Evolutionary conservation across 495 filamentous ascomycete species (phyloP), one percentile per base, ranked within the genome.

Genomic region (Cercophora sp.): DNA sequence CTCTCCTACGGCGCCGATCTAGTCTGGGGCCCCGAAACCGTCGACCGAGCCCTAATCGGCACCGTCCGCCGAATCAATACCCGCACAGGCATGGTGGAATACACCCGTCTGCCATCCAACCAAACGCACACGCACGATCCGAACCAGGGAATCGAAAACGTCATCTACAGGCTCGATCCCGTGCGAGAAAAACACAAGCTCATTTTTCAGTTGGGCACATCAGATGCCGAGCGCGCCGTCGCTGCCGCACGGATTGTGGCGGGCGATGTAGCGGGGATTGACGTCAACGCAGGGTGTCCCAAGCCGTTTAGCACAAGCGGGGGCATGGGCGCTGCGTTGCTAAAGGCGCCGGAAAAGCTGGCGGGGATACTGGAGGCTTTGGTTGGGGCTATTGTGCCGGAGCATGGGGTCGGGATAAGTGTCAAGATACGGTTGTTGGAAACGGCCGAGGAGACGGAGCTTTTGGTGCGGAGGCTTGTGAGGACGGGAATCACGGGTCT

Each of bases 21-120:
- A 11, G 93, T 97, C 52, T 98, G 92, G 93, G 92, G 91, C 8
- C 93, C 93, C 5, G 93, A 98, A 70, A 96, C 89, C 1, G 85
- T 98, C 54, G 93, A 97, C 66, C 82, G 80, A 62, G 80, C 91
- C 36, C 80, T 98, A 58, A 94, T 96, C 61, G 94, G 93, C 51
- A 86, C 89, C 15, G 81, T 73, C 1, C 81, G 90, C 40, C 84
- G 82, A 50, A 68, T 85, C 53, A 96, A 96, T 69, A 74, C 84
- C 9, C 75, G 77, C 27, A 88, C 86, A 11, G 74, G 72, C 35
- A 89, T 83, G 27, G 80, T 97, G 67, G 94, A 97, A 64, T 96
- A 86, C 74, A 84, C 82, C 15, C 82, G 91, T 31, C 55, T 79
- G 4, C 81, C 89, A 10, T 89, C 89, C 16, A 85, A 89, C 61